Percentiles rank a stretch among this genome's conserved stretches.
Evolutionary conservation across 2,329 filamentous ascomycete genomes (phyloP).

Genomic region (Aphanoascus verrucosus): DNA sequence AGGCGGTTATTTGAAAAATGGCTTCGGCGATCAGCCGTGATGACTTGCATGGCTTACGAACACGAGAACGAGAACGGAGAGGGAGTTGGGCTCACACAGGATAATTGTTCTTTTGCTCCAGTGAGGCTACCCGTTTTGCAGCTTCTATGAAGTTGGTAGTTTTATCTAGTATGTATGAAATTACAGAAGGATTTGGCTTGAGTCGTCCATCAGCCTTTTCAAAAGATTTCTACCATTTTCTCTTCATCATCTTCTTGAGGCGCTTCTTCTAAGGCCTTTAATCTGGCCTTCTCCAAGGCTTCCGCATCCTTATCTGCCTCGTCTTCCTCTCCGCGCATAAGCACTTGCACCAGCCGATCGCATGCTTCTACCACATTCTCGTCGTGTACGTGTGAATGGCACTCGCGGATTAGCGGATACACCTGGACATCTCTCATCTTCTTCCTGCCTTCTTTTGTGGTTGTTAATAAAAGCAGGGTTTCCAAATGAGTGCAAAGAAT

Average conservation of each 20-base stretch:
- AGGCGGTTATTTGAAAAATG: neutral
- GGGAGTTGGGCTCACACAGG: neutral
- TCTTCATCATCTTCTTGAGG: constrained; percentile 33
- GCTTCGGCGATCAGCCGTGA: neutral
- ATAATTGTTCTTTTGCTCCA: neutral
- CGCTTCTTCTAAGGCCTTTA: constrained; percentile 28
- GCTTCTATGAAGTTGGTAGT: no score
- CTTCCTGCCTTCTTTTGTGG: constrained; percentile 63
- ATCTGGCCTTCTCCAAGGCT: constrained; percentile 30
- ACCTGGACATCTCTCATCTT: constrained; percentile 65
- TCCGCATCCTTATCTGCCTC: constrained; percentile 37
- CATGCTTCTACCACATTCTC: constrained; percentile 74
- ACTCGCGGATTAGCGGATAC: constrained; percentile 81
- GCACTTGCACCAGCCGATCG: constrained; percentile 77
- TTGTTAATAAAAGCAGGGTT: constrained; percentile 72
- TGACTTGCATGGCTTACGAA: constrained; percentile 2
- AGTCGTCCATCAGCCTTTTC: constrained; percentile 9
- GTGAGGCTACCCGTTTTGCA: no score
- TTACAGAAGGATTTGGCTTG: no score
- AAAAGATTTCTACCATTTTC: constrained; percentile 39
- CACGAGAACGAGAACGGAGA: neutral
- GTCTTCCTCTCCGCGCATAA: constrained; percentile 68
- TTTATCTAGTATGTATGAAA: no score
- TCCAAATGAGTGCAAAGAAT: constrained; percentile 84
- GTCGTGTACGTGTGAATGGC: constrained; percentile 65